Evolutionary conservation across 805 yeast species (phyloP), one percentile per base, ranked within the genome.

Genomic region (Candida lessepsii): DNA sequence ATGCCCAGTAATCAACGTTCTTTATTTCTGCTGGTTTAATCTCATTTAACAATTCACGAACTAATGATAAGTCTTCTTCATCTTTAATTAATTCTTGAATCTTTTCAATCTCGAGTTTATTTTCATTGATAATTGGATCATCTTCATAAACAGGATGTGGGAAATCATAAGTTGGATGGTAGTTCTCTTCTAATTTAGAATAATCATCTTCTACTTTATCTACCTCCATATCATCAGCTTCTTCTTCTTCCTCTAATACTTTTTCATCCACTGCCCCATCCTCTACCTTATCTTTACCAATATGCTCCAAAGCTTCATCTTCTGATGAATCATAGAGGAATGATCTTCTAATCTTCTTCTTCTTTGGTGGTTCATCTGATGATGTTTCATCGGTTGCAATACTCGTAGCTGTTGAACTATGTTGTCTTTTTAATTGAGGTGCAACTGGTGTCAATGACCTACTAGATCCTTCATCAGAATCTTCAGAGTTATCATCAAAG

Each of bases 31-130:
- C 48, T 2, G 53, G 36, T 9, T 44, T 41, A 21, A 46, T 41
- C 3, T 52, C 53, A 3, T 45, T 39, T 9, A 81, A 57, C 0
- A 78, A 65, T 40, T 71, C 67, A 39, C 68, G 67, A 15, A 86
- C 70, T 13, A 83, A 54, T 26, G 54, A 57, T 35, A 80, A 62
- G 58, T 89, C 97, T 56, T 90, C 96, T 1, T 76, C 79, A 53
- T 89, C 96, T 50, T 77, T 78, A 5, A 89, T 61, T 2, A 78
- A 41, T 2, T 58, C 54, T 46, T 82, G 84, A 2, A 86, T 47
- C 14, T 67, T 67, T 4, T 63, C 65, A 16, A 88, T 51, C 32
- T 75, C 79, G 19, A 64, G 50, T 3, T 49, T 40, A 24, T 52
- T 56, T 1, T 51, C 46, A 2, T 54, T 35, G 4, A 47, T 47